These are phyloP conservation scores for Coemansia sp. DNA, from an alignment of 192 early-diverging fungal genomes.

Conservation along the genomic window DNA sequence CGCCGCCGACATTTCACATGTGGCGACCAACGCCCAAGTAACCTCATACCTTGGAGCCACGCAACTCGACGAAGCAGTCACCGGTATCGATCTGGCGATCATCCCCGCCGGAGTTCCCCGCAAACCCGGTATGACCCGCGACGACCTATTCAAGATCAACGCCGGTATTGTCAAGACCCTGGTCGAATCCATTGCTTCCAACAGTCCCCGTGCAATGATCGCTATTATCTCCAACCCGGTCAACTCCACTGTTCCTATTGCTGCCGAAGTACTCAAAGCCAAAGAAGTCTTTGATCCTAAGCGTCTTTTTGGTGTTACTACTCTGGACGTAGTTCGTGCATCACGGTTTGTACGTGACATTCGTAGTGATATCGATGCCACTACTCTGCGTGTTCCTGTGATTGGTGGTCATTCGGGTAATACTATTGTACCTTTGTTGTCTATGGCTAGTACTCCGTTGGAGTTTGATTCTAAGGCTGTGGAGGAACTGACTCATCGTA, in stretches of 20 bases:
- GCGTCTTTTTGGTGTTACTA: slow-evolving; percentile 91
- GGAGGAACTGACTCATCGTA: slow-evolving; percentile 87
- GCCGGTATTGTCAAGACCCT: slow-evolving; percentile 89
- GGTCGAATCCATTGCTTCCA: slow-evolving; percentile 73
- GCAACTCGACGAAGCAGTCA: slow-evolving; percentile 70
- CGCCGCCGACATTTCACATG: slow-evolving; percentile 91
- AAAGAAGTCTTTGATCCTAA: slow-evolving; percentile 83
- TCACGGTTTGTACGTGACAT: slow-evolving; percentile 85
- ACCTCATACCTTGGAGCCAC: slow-evolving; percentile 67
- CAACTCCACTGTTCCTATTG: slow-evolving; percentile 96
- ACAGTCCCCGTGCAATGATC: slow-evolving; percentile 79
- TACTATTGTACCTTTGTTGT: slow-evolving; percentile 92
- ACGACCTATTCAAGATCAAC: slow-evolving; percentile 98
- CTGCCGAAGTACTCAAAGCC: slow-evolving; percentile 92
- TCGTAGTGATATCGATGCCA: slow-evolving; percentile 66
- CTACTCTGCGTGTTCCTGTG: slow-evolving; percentile 73
- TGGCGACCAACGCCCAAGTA: slow-evolving; percentile 79
- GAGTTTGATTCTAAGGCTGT: slow-evolving; percentile 78
- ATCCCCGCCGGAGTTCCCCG: slow-evolving; percentile 97
- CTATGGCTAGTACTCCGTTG: slow-evolving; percentile 63
- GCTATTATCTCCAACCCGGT: slow-evolving; percentile 97
- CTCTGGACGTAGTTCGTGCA: slow-evolving; percentile 91
- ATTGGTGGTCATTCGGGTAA: slow-evolving; percentile 95
- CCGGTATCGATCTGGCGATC: slow-evolving; percentile 68
- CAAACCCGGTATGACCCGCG: slow-evolving; percentile 98